Conservation (phyloP, 2,329 filamentous ascomycete genomes). For the Rosellinia necatrix region DNA sequence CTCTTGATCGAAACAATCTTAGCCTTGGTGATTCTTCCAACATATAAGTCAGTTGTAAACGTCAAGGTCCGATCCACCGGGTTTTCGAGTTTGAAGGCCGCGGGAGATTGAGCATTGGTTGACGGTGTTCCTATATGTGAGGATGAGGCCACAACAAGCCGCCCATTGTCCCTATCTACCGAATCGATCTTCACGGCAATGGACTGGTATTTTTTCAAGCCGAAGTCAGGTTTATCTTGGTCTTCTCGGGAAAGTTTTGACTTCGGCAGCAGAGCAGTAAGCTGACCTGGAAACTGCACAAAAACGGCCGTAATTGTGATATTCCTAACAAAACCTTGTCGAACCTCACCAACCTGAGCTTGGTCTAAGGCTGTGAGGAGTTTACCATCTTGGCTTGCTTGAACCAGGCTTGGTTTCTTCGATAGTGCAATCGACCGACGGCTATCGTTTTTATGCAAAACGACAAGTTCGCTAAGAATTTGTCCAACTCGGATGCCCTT, state of each 20-base stretch:
- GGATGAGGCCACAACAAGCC: conserved; percentile 63
- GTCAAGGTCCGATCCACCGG: conserved; percentile 66
- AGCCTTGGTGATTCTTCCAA: conserved; percentile 76
- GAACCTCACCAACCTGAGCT: conserved; percentile 68
- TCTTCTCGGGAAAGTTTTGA: conserved; percentile 75
- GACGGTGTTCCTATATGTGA: conserved; percentile 49
- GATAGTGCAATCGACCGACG: conserved; percentile 77
- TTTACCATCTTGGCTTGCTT: conserved; percentile 72
- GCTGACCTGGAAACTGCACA: conserved; percentile 79
- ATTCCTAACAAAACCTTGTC: conserved; percentile 83
- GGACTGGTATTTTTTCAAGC: conserved; percentile 76
- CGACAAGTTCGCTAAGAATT: conserved; percentile 77
- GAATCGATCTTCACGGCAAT: conserved; percentile 73
- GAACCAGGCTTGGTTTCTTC: conserved; percentile 81
- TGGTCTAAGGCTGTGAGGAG: conserved; percentile 75
- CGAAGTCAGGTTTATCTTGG: conserved; percentile 72
- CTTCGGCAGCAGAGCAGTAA: conserved; percentile 81
- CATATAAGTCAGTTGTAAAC: conserved; percentile 71
- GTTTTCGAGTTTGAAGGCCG: conserved; percentile 47
- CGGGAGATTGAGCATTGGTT: conserved; percentile 41
- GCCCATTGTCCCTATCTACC: conserved; percentile 69
- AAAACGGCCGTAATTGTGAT: conserved; percentile 82
- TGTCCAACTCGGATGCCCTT: conserved; percentile 86
- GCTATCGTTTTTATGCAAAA: conserved; percentile 83
- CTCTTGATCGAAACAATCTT: conserved; percentile 83